Base-by-base conservation (phyloP, 495 filamentous ascomycete genomes). In the Hypoxylon rickii region DNA sequence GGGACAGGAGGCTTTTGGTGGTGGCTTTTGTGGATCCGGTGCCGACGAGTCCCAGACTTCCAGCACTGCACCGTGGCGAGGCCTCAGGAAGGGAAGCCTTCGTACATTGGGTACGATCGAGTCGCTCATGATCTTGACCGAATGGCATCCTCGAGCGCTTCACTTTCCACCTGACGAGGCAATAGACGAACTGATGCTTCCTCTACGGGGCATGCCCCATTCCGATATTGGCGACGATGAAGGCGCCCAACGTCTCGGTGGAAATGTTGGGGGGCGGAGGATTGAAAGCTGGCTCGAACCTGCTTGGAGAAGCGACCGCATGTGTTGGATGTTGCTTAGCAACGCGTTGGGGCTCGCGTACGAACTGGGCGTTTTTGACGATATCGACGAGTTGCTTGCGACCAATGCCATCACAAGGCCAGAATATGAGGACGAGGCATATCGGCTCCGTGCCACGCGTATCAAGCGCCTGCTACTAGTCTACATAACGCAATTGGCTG, bases 261-360 rank as follows among this genome's bases (percentile, higher is more conserved):
- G 72, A 16, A 77, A 76, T 3, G 76, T 86, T 8, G 82, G 84
- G 6, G 86, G 85, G 7, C 83, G 82, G 70, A 84, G 88, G 18
- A 93, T 96, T 45, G 90, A 92, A 64, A 92, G 90, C 66, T 97
- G 94, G 89, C 82, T 96, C 22, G 94, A 97, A 68, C 94, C 94
- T 12, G 91, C 90, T n/a, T 92, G 91, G 89, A 77, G 93, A 57
- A 96, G 90, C 54, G 94, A 98, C 57, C 87, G 92, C 33, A 96
- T 98, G 92, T 96, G 90, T 59, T 97, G 94, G 95, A 97, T 96
- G 90, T 70, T 98, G 11, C 80, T 98, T 39, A 94, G 91, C 51
- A 94, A 89, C 22, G 91, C 90, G 3, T 85, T 94, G 74, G 86
- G 91, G 1, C 75, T 98, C 31, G 89, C 92, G 0, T 95, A 94